Base-by-base conservation (phyloP, 345 rosid genomes). In the Camelina laxa region DNA sequence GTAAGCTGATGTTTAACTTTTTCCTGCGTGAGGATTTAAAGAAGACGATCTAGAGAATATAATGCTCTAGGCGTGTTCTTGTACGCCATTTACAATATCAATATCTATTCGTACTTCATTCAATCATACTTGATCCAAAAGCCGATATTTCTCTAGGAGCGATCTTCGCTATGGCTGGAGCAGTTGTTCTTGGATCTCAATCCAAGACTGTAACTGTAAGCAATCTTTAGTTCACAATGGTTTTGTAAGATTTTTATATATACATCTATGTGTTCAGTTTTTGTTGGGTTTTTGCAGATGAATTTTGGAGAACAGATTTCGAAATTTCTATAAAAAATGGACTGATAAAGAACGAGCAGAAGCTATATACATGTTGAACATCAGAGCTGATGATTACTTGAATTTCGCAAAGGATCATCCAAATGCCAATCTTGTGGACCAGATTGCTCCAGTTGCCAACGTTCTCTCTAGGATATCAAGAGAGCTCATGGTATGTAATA, bases 361-460 rank as follows among this genome's bases (percentile, higher is more conserved):
- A 10, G 82, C 69, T 42, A 19, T 80, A 47, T 80, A 50, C 54
- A 41, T 75, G 76, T 8, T 80, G 14, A 1, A 51, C 53, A 75
- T 80, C 4, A 76, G 82, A 57, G 68, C 76, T 44, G 75, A 80
- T 39, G 82, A 80, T 51, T 80, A 75, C 82, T 80, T 80, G 33
- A 75, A 49, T 21, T 80, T 57, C 76, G 72, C 53, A 0, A 70
- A 75, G 47, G 59, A 63, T 31, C 53, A 80, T 65, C 81, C 76
- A 31, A 54, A 67, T 45, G 77, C 81, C 3, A 67, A 45, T 62
- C 38, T 0, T 8, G 16, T 13, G 2, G 78, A 73, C 15, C 81
- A 60, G 54, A 14, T 49, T 19, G 9, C 54, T 64, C 63, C 27
- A n/a, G 70, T 79, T 48, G 65, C 60, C 7, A 0, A 6, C 16